Conservation (phyloP, 371 early-diverging fungal species). For the Apophysomyces sp. region DNA sequence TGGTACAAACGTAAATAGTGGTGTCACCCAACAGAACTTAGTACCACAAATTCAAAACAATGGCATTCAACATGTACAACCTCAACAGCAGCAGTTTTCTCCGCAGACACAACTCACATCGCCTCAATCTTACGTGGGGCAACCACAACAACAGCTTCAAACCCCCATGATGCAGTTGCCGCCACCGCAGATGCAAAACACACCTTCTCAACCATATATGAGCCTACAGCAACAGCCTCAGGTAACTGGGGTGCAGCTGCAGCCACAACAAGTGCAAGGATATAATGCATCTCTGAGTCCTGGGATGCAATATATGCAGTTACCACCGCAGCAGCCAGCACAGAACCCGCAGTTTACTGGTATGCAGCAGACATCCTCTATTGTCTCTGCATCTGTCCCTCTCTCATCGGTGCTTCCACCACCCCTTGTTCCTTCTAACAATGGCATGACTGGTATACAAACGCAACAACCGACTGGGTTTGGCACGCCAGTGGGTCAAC, state of each 20-base stretch:
- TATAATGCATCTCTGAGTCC: background rate
- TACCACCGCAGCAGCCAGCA: conserved; percentile 27
- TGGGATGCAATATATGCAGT: conserved; percentile 18
- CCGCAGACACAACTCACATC: conserved; percentile 8
- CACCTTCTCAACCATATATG: background rate
- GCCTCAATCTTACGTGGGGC: conserved; percentile 7
- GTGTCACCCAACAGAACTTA: conserved; percentile 9
- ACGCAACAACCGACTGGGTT: conserved; percentile 27
- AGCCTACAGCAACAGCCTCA: conserved; percentile 11
- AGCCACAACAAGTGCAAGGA: background rate
- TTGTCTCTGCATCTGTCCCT: conserved; percentile 11
- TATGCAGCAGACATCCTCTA: background rate
- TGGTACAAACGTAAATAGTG: conserved; percentile 9
- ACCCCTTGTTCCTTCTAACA: conserved; percentile 19
- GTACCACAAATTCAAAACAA: conserved; percentile 12
- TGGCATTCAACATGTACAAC: conserved; percentile 16
- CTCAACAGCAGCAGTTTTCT: conserved; percentile 10
- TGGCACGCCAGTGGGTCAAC: conserved; percentile 21
- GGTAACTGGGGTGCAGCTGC: conserved; percentile 11
- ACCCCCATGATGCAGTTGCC: conserved; percentile 6
- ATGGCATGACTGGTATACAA: conserved; percentile 27
- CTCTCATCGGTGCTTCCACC: conserved; percentile 29
- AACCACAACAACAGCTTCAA: conserved; percentile 18
- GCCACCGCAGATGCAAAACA: background rate
- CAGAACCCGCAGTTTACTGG: background rate